Conservation (phyloP, 805 yeast species). For the Cyberlindnera bimundalis region DNA sequence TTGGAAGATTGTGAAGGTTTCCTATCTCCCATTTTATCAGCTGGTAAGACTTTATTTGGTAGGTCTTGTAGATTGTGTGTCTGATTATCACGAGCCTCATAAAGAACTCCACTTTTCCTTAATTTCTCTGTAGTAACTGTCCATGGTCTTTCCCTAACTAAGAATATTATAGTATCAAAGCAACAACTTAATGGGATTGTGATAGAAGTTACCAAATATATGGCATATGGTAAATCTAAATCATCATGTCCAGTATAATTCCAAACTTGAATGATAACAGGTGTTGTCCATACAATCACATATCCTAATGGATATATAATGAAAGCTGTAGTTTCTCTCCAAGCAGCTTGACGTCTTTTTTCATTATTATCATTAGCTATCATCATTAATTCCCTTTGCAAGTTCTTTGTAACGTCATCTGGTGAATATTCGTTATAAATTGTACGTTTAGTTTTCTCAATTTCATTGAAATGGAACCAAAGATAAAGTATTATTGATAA, state of each 20-base stretch:
- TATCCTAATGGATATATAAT: conserved; percentile 25
- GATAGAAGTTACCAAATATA: conserved; percentile 45
- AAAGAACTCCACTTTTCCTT: neutral
- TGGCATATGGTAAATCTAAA: conserved; percentile 6
- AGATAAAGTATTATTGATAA: conserved; percentile 18
- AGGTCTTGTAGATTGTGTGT: neutral
- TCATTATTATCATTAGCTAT: conserved; percentile 11
- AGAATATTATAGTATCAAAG: conserved; percentile 71
- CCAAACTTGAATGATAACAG: conserved; percentile 17
- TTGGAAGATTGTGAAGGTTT: neutral
- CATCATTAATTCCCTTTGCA: conserved; percentile 23
- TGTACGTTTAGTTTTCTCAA: conserved; percentile 14
- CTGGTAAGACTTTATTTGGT: no score
- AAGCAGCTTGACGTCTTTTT: conserved; percentile 11
- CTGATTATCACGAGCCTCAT: neutral
- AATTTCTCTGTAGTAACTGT: conserved; percentile 7
- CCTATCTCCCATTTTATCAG: no score
- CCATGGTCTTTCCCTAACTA: conserved; percentile 81
- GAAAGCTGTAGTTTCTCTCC: conserved; percentile 22
- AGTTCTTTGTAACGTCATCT: conserved; percentile 2
- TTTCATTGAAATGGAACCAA: conserved; percentile 7
- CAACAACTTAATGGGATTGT: conserved; percentile 77
- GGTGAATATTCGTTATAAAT: conserved; percentile 9
- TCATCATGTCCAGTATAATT: conserved; percentile 2
- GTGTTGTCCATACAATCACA: conserved; percentile 20